Percentiles rank a stretch among this genome's conserved stretches.
Evolutionary conservation across 2,329 filamentous ascomycete genomes (phyloP).

Genomic region (Pseudogymnoascus sp.): DNA sequence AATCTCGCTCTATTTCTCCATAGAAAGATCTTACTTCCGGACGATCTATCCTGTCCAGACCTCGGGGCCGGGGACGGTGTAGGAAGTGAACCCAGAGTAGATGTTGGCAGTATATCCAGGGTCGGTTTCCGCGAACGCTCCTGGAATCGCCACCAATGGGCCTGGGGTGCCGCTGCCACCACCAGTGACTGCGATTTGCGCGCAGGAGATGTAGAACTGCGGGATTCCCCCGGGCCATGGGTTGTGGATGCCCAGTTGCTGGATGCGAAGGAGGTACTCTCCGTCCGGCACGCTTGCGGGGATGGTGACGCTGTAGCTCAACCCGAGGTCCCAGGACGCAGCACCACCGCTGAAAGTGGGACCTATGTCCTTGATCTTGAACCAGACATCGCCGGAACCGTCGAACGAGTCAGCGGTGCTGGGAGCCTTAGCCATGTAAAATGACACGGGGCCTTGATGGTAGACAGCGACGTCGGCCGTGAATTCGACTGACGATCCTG

Average conservation of each 20-base stretch:
- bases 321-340: conserved; percentile 21
- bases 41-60: conserved; percentile 3
- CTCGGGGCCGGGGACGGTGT: conserved; percentile 14
- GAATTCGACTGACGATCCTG: conserved; percentile 4
- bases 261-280: conserved; percentile 22
- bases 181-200: conserved; percentile 22
- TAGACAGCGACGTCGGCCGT: conserved; percentile 21
- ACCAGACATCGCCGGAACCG: conserved; percentile 30
- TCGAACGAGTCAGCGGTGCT: conserved; percentile 26
- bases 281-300: conserved; percentile 19
- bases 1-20: background rate
- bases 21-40: background rate
- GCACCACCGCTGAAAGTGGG: conserved; percentile 22
- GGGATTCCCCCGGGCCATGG: conserved; percentile 14
- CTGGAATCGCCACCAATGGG: conserved; percentile 10
- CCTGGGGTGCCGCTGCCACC: conserved; percentile 2
- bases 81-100: conserved; percentile 15
- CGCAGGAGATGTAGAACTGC: conserved; percentile 25
- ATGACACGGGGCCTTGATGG: conserved; percentile 28
- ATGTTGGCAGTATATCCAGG: conserved; percentile 14
- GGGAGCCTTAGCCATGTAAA: conserved; percentile 31
- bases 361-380: conserved; percentile 29
- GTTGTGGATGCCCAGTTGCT: conserved; percentile 22
- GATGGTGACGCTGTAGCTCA: conserved; percentile 21
- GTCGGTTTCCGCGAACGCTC: conserved; percentile 4